Conservation (phyloP, 345 rosid genomes). For the Eucalyptus fibrosa region DNA sequence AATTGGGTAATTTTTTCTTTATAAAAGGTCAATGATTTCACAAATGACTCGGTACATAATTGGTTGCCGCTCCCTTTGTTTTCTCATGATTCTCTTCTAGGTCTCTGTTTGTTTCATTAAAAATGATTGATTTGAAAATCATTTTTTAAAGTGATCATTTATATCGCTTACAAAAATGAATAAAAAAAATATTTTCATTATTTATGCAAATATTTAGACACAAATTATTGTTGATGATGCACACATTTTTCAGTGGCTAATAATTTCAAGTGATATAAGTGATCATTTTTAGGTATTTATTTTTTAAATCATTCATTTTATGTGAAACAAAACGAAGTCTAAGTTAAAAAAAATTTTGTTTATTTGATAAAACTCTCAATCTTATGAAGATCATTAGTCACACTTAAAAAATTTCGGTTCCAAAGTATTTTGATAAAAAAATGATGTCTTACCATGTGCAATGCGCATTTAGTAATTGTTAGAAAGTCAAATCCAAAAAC, state of each 20-base stretch:
- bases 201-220: not conserved
- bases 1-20: not conserved
- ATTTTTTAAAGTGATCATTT: too few relatives aligned
- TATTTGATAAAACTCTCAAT: not conserved
- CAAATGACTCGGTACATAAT: not conserved
- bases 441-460: not conserved
- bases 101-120: not conserved
- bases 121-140: not conserved
- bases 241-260: not conserved
- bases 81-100: not conserved
- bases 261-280: not conserved
- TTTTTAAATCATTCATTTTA: too few relatives aligned
- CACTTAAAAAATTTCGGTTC: not conserved
- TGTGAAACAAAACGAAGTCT: too few relatives aligned
- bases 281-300: accelerated
- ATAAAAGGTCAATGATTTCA: not conserved
- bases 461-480: not conserved
- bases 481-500: not conserved
- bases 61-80: not conserved
- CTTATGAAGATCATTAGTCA: not conserved
- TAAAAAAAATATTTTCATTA: too few relatives aligned
- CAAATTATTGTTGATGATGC: not conserved
- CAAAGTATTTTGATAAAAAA: not conserved
- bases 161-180: too few relatives aligned
- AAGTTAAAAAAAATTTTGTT: not conserved